phyloP scores from a whole-genome alignment of 495 filamentous ascomycete species.

The Melanomma pulvis-pyrius region DNA sequence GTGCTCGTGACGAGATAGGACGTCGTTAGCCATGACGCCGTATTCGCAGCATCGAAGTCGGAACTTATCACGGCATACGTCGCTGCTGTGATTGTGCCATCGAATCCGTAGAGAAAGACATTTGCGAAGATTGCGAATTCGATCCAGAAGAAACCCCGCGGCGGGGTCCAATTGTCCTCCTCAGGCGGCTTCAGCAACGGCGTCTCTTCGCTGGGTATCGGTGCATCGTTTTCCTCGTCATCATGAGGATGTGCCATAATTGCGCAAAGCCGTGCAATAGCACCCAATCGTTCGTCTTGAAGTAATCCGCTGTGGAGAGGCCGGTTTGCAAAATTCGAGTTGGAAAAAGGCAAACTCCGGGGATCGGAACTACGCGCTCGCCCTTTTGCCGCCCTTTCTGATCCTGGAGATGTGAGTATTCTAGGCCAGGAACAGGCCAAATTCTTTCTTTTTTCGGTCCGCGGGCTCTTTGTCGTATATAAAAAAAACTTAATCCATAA shows the following conservation, averaged over 20 bases:
- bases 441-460: neutral
- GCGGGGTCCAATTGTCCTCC: conserved; percentile 46
- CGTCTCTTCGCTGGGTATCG: conserved; percentile 41
- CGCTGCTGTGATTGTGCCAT: conserved; percentile 67
- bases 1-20: conserved; percentile 61
- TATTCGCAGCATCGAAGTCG: conserved; percentile 56
- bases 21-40: conserved; percentile 59
- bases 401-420: neutral
- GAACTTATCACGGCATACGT: conserved; percentile 67
- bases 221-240: neutral
- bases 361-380: neutral
- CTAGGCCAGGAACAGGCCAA: neutral
- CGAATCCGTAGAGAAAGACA: conserved; percentile 67
- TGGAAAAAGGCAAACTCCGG: neutral
- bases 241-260: neutral
- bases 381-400: neutral
- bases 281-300: neutral
- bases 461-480: no score
- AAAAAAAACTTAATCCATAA: no score
- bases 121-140: conserved; percentile 59
- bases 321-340: neutral
- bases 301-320: neutral
- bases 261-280: neutral
- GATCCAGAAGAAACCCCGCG: conserved; percentile 51
- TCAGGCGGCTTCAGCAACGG: conserved; percentile 48